These are phyloP conservation scores for Hsuehochloa calcarea DNA, from an alignment of 176 grass and related monocot genomes.

Conservation along the genomic window DNA sequence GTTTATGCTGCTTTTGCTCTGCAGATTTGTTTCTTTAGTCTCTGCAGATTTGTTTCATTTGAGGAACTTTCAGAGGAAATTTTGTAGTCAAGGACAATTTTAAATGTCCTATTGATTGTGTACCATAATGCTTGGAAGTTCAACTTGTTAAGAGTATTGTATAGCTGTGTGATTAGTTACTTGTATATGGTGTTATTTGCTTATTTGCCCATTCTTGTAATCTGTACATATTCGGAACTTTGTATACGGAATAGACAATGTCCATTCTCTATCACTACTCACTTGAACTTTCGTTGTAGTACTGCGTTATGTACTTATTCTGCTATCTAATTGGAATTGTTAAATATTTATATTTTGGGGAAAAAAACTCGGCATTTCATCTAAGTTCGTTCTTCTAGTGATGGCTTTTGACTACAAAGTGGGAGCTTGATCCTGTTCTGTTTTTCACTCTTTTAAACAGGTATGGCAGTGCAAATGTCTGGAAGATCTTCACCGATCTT, in stretches of 20 bases:
- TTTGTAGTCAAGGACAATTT: background rate
- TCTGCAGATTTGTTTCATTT: background rate
- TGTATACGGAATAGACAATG: too few species aligned
- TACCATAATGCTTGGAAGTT: background rate
- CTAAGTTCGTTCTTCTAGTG: background rate
- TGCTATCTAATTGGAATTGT: background rate
- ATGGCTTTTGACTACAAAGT: background rate
- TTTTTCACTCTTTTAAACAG: slow-evolving; percentile 39
- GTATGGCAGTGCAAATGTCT: slow-evolving; percentile 90
- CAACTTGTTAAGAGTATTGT: background rate
- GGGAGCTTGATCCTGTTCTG: background rate
- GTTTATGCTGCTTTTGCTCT: background rate
- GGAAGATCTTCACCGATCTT: slow-evolving; percentile 82
- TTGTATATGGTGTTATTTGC: too few species aligned
- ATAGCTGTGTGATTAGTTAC: too few species aligned
- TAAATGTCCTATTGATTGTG: slow-evolving; percentile 1
- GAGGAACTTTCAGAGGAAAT: background rate
- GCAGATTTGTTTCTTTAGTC: background rate
- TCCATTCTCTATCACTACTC: background rate
- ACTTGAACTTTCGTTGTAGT: background rate
- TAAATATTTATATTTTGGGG: background rate
- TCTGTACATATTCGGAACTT: too few species aligned
- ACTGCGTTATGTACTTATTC: background rate
- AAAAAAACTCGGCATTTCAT: background rate
- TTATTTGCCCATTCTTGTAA: too few species aligned